Evolutionary conservation across 148 eudicot species (phyloP).

Genomic region (Chenopodium suecicum): DNA sequence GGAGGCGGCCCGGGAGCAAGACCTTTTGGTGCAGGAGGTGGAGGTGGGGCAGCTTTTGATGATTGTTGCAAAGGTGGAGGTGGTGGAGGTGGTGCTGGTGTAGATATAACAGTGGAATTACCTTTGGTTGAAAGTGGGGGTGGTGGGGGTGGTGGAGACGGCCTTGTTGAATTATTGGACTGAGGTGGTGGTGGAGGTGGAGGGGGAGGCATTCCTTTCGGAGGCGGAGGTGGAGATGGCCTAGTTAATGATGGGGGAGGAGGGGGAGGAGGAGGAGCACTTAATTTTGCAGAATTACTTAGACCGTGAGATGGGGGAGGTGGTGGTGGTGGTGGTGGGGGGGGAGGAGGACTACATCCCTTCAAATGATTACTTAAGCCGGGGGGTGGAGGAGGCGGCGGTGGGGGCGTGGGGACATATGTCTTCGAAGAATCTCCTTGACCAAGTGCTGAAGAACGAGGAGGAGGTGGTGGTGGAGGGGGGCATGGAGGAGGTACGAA

Average conservation of each 20-base stretch:
- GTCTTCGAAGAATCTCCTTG: slow-evolving; percentile 9
- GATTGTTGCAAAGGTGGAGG: slow-evolving; percentile 39
- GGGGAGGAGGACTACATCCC: slow-evolving; percentile 32
- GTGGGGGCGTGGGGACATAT: slow-evolving; percentile 19
- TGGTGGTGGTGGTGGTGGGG: slow-evolving; percentile 50
- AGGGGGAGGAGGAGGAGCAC: slow-evolving; percentile 35
- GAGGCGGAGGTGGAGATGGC: slow-evolving; percentile 35
- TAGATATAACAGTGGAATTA: slow-evolving; percentile 25
- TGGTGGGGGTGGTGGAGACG: slow-evolving; percentile 37
- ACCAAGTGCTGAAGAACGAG: slow-evolving; percentile 13
- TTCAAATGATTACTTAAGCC: slow-evolving; percentile 4
- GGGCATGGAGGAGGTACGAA: slow-evolving; percentile 30
- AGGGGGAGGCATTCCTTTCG: slow-evolving; percentile 18
- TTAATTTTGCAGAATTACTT: slow-evolving; percentile 20
- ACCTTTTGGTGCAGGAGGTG: slow-evolving; percentile 39
- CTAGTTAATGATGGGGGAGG: slow-evolving; percentile 8
- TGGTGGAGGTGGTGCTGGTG: slow-evolving; percentile 68
- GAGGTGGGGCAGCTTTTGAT: slow-evolving; percentile 46
- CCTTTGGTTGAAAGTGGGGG: slow-evolving; percentile 37
- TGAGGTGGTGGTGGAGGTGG: slow-evolving; percentile 36
- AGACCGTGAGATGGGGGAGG: slow-evolving; percentile 23
- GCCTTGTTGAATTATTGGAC: slow-evolving; percentile 13
- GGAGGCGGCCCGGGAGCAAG: slow-evolving; percentile 70
- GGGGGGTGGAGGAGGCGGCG: slow-evolving; percentile 28
- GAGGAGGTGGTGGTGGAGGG: slow-evolving; percentile 20